Percentiles rank a stretch among this genome's conserved stretches.
Conservation (phyloP, 352 stramenopile species). For the Globisporangium recalcitrans region DNA sequence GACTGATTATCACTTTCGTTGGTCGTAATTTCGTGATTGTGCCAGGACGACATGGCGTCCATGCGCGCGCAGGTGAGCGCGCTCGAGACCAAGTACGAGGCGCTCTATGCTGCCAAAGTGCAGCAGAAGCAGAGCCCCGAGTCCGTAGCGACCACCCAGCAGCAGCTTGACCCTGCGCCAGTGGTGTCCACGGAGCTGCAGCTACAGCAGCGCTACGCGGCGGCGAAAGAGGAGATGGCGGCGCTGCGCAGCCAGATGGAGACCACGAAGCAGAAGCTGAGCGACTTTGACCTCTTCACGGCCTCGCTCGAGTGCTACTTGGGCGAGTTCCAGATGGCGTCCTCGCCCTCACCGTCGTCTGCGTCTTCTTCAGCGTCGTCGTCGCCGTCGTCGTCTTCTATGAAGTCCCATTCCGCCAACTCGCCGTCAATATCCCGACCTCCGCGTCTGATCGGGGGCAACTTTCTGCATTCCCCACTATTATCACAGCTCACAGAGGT, state of each 20-base stretch:
- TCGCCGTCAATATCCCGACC: neutral
- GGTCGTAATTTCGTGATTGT: neutral
- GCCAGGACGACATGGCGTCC: constrained; percentile 16
- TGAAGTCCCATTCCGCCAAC: neutral
- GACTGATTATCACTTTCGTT: neutral
- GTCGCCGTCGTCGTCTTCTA: neutral
- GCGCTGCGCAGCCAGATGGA: constrained; percentile 12
- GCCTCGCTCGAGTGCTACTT: constrained; percentile 15
- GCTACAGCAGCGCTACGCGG: constrained; percentile 5
- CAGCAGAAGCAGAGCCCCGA: neutral
- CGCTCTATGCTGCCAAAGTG: constrained; percentile 10
- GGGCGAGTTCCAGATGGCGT: constrained; percentile 11
- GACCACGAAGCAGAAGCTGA: constrained; percentile 14
- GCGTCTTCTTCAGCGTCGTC: neutral
- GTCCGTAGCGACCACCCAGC: neutral
- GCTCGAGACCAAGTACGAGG: constrained; percentile 13
- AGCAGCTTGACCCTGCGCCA: neutral
- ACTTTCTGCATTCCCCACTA: neutral
- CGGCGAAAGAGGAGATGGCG: constrained; percentile 7
- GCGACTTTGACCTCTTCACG: constrained; percentile 15
- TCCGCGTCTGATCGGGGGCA: neutral
- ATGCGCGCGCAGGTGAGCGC: constrained; percentile 15
- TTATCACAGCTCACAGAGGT: constrained; percentile 2
- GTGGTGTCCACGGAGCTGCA: neutral
- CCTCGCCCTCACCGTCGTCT: neutral